Percentiles rank a stretch among this genome's conserved stretches.
phyloP scores from a whole-genome alignment of 495 filamentous ascomycete genomes.

The Lophium mytilinum region DNA sequence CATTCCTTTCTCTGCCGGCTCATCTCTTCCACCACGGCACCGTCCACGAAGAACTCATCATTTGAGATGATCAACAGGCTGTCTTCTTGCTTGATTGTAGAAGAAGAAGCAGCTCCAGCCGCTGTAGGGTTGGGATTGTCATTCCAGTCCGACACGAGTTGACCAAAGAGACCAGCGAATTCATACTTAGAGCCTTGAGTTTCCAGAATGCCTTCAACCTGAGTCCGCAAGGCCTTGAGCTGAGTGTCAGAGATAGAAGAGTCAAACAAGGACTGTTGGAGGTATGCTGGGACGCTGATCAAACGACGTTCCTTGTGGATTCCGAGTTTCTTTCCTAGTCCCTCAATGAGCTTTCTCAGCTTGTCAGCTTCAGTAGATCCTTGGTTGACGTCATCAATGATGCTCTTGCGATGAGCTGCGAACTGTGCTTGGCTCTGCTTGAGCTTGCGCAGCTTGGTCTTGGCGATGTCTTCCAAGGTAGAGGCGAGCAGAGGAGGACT shows the following conservation, averaged over 20 bases:
- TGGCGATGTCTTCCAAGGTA: constrained; percentile 26
- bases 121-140: constrained; percentile 6
- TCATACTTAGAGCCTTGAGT: constrained; percentile 22
- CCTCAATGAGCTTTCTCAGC: constrained; percentile 4
- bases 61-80: neutral
- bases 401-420: constrained; percentile 9
- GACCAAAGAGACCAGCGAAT: constrained; percentile 26
- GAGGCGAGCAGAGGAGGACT: constrained; percentile 7
- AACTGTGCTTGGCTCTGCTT: constrained; percentile 16
- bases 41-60: constrained; percentile 1
- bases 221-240: constrained; percentile 22
- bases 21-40: constrained; percentile 34
- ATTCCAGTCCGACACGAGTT: constrained; percentile 26
- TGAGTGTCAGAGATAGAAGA: constrained; percentile 33
- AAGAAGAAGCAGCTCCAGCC: neutral
- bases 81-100: constrained; percentile 8
- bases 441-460: constrained; percentile 24
- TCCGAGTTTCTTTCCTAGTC: constrained; percentile 5
- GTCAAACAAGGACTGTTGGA: constrained; percentile 39
- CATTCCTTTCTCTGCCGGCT: constrained; percentile 45
- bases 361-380: neutral
- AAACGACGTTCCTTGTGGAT: neutral
- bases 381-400: constrained; percentile 7
- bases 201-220: constrained; percentile 26
- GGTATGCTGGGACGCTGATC: constrained; percentile 34